phyloP scores from a whole-genome alignment of 345 rosid genomes.

The Cardiospermum halicacabum region DNA sequence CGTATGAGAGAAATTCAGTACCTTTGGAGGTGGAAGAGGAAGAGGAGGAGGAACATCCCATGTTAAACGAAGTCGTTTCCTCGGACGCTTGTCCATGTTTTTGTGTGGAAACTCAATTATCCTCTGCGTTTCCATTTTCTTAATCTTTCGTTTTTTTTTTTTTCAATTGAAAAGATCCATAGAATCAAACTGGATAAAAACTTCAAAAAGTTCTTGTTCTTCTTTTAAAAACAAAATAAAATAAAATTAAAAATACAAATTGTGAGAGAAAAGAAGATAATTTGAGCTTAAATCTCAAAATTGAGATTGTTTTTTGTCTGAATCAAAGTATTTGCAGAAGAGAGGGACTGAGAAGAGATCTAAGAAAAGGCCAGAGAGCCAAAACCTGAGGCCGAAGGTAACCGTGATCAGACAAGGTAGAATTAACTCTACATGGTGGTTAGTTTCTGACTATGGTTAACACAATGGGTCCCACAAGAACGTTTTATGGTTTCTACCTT shows the following conservation, averaged over 20 bases:
- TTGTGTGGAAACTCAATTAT: constrained; percentile 54
- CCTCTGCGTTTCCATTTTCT: constrained; percentile 58
- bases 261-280: constrained; percentile 20
- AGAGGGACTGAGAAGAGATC: constrained; percentile 14
- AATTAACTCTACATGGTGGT: constrained; percentile 10
- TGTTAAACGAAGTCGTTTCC: constrained; percentile 63
- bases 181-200: neutral
- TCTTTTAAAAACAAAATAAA: neutral
- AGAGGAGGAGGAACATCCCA: constrained; percentile 62
- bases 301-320: neutral
- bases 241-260: constrained; percentile 1
- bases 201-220: neutral
- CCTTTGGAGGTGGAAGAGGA: constrained; percentile 33
- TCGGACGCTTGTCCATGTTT: constrained; percentile 64
- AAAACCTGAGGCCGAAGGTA: constrained; percentile 13
- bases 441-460: constrained; percentile 23
- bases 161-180: constrained; percentile 11
- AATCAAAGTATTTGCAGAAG: neutral
- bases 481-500: neutral
- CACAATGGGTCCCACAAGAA: neutral
- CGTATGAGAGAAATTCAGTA: constrained; percentile 8
- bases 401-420: constrained; percentile 23
- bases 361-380: constrained; percentile 5
- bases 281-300: constrained; percentile 37
- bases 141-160: constrained; percentile 4